phyloP scores from a whole-genome alignment of 2,329 filamentous ascomycete genomes.

The Fusarium hostae region DNA sequence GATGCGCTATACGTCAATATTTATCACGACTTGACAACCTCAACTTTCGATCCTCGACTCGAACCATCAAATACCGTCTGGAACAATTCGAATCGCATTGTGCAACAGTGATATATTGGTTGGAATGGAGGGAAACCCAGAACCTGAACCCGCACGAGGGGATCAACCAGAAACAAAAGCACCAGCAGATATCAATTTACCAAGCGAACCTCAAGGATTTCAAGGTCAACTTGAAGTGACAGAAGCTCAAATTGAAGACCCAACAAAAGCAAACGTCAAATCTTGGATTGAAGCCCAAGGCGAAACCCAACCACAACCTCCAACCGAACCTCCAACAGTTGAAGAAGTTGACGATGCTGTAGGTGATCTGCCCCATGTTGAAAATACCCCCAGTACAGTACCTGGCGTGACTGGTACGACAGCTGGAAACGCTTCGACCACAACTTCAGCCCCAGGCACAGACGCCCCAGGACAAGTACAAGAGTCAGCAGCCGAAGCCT shows the following conservation, averaged over 20 bases:
- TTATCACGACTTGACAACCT: conserved; percentile 11
- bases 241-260: conserved; percentile 9
- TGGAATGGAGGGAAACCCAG: conserved; percentile 46
- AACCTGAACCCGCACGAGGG: conserved; percentile 26
- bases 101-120: conserved; percentile 13
- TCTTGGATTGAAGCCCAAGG: conserved; percentile 36
- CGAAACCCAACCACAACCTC: conserved; percentile 26
- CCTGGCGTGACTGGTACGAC: conserved; percentile 19
- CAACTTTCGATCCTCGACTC: conserved; percentile 9
- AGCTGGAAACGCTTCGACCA: conserved; percentile 25
- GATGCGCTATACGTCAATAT: conserved; percentile 21
- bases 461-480: not conserved
- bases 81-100: conserved; percentile 7
- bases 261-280: conserved; percentile 26
- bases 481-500: conserved; percentile 7
- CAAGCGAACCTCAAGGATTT: conserved; percentile 10
- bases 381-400: conserved; percentile 21
- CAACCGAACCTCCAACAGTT: conserved; percentile 15
- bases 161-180: conserved; percentile 6
- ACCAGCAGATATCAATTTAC: conserved; percentile 10
- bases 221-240: conserved; percentile 11
- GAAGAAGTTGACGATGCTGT: conserved; percentile 28
- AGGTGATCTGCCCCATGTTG: conserved; percentile 32
- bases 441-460: conserved; percentile 19
- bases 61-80: conserved; percentile 1